phyloP scores from a whole-genome alignment of 805 yeast species.

The Nakazawaea ernobii region DNA sequence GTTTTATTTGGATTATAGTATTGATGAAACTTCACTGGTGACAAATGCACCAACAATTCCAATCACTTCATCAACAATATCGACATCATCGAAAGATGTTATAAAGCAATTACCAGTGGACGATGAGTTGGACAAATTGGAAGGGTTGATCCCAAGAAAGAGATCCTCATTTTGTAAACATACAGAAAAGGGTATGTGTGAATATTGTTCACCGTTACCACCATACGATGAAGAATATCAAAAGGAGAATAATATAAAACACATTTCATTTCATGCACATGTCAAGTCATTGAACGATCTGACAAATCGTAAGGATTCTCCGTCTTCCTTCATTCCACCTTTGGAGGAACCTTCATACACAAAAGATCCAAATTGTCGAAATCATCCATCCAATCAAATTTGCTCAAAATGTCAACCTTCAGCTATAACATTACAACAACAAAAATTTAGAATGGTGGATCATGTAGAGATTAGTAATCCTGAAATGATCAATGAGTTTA shows the following conservation, averaged over 20 bases:
- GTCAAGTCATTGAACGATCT: conserved; percentile 64
- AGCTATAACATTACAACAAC: conserved; percentile 87
- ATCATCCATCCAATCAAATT: conserved; percentile 88
- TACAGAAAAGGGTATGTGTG: conserved; percentile 95
- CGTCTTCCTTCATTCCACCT: conserved; percentile 75
- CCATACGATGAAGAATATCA: conserved; percentile 88
- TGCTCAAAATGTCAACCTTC: conserved; percentile 97
- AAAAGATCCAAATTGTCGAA: conserved; percentile 65
- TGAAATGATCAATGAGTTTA: conserved; percentile 69
- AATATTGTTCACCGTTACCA: conserved; percentile 90
- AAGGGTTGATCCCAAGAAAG: conserved; percentile 68
- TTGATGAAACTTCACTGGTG: conserved; percentile 5
- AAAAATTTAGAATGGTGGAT: conserved; percentile 91
- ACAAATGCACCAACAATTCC: not conserved
- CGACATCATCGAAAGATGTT: not conserved
- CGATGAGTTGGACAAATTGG: conserved; percentile 51
- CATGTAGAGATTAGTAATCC: conserved; percentile 88
- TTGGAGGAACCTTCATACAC: conserved; percentile 63
- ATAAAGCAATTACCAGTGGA: conserved; percentile 60
- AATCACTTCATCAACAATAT: not conserved
- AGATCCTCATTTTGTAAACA: conserved; percentile 71
- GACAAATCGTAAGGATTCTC: conserved; percentile 53
- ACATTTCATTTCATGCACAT: conserved; percentile 80
- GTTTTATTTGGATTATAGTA: conserved; percentile 36
- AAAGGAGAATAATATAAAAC: conserved; percentile 74